phyloP scores from a whole-genome alignment of 192 early-diverging fungal genomes.

The Umbelopsis sp. region DNA sequence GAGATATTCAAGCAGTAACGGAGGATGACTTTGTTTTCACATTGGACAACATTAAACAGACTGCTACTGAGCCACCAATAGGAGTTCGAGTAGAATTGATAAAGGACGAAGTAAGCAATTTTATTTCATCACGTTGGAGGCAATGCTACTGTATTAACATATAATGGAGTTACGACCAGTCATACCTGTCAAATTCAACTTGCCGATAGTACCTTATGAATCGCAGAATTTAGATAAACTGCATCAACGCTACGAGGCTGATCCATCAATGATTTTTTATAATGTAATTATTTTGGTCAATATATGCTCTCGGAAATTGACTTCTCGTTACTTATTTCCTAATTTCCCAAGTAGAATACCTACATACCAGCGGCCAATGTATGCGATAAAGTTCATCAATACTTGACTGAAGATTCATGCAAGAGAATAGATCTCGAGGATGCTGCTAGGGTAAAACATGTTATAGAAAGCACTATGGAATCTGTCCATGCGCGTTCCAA shows the following conservation, averaged over 20 bases:
- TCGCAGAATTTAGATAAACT: background rate
- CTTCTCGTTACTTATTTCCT: too few species aligned
- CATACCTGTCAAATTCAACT: background rate
- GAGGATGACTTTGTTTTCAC: background rate
- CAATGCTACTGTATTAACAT: background rate
- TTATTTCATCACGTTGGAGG: background rate
- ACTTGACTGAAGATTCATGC: too few species aligned
- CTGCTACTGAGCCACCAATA: background rate
- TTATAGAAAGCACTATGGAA: too few species aligned
- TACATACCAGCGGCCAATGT: too few species aligned
- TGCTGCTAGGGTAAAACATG: too few species aligned
- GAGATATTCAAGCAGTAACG: background rate
- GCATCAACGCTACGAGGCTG: background rate
- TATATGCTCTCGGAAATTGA: background rate
- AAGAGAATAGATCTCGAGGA: too few species aligned
- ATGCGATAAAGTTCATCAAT: too few species aligned
- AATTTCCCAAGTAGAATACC: too few species aligned
- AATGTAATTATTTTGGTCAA: background rate
- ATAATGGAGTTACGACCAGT: background rate
- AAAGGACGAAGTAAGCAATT: background rate
- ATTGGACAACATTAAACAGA: background rate
- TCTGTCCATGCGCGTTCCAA: too few species aligned
- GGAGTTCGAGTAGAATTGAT: conserved; percentile 5
- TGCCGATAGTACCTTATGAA: background rate
- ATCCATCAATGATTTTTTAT: conserved; percentile 12